Evolutionary conservation across 192 early-diverging fungal species (phyloP), one percentile per base, ranked within the genome.

Genomic region (Coemansia sp.): DNA sequence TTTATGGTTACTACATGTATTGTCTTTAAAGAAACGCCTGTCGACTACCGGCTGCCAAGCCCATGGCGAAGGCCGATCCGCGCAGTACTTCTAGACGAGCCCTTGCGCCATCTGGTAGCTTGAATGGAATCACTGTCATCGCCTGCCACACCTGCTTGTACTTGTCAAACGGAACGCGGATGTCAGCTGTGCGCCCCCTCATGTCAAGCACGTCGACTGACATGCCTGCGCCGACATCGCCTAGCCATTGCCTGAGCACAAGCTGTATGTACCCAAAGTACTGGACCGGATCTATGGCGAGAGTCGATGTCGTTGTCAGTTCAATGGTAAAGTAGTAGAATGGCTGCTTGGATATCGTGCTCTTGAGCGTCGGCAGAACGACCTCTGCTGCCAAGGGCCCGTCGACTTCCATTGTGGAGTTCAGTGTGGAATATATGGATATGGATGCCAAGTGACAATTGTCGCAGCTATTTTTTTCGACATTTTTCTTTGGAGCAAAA

Each of bases 101-200:
- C 3, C 10, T 44, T 19, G 56, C 42, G 51, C 63, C 66, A 33
- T 66, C 44, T 1, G 70, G 39, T 46, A 74, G 51, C 45, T 56
- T 65, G 57, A 83, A 77, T 3, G 72, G 56, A 19, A 35, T 61
- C 29, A 83, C 45, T 3, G 69, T 74, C 64, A 77, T 50, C 4
- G 80, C 80, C 35, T 83, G 80, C 80, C 80, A 83, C 19, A 74
- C 80, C 6, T 59, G 54, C 62, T 73, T 64, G 63, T 77, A 62
- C 21, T 63, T 70, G 64, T 42, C 56, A 10, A 53, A 74, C 1
- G 80, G 80, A 16, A 83, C 75, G 4, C 80, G 75, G n/a, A 83
- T 65, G 8, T 60, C 45, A 14, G 75, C 80, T 3, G 16, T 35
- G 10, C 75, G 68, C 17, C 37, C 70, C 9, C 41, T 42, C 40